Evolutionary conservation across 108 stramenopile species (phyloP), one percentile per base, ranked within the genome.

Genomic region (Nitzschia sp.): DNA sequence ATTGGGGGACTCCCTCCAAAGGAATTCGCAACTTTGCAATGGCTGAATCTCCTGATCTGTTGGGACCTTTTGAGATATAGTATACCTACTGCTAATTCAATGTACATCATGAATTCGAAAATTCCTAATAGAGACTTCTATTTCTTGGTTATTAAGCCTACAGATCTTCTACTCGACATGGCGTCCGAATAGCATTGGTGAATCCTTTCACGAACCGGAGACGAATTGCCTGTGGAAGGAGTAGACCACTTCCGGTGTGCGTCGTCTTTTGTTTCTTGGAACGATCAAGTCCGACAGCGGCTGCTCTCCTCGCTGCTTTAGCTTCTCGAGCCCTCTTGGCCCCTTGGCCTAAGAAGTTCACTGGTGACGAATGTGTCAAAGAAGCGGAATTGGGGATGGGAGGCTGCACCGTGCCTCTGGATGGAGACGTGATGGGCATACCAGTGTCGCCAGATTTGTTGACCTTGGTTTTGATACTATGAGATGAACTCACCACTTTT

Each of bases 121-220:
- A n/a, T 7, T 8, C 17, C 15, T 64, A 37, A 65, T 10, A 83
- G 46, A 48, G 17, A 48, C 2, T 17, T 5, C n/a, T 48, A 5
- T 15, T 48, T 48, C 46, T 15, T 15, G 17, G 46, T 5, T 48
- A 1, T 48, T 15, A 2, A n/a, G 2, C 46, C 46, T 17, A 48
- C 39, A 92, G 73, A 58, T 93, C 89, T 56, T 83, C 75, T 12
- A 81, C 53, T 55, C 68, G 70, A 55, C 86, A 85, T 9, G 84
- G 86, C 21, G 83, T 80, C 10, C 88, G 79, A 56, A 90, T 89
- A 5, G 89, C 92, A 41, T 93, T 87, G 6, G 87, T 93, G 56
- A 90, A 90, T 10, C 92, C 89, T 65, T 89, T 93, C 57, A 89
- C 86, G 74, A 85, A 88, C 50, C 84, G 85, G 80, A 93, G 85